phyloP scores from a whole-genome alignment of 2,329 filamentous ascomycete genomes.

The Cladosporium sp. region DNA sequence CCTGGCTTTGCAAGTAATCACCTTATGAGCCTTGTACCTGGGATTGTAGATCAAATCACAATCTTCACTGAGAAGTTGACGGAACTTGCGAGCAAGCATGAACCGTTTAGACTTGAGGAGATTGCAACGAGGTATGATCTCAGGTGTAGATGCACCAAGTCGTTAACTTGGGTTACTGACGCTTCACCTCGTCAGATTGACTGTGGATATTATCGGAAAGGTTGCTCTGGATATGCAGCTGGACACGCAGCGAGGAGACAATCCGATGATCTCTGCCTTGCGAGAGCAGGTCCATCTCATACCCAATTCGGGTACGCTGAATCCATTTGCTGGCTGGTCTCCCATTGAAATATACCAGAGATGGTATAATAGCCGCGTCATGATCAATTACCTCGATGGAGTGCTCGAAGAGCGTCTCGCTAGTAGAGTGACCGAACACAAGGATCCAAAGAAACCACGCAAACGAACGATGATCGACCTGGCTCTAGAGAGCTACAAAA shows the following conservation, averaged over 20 bases:
- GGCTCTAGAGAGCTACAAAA: conserved; percentile 33
- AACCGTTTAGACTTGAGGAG: conserved; percentile 39
- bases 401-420: conserved; percentile 32
- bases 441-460: conserved; percentile 10
- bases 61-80: conserved; percentile 33
- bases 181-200: conserved; percentile 22
- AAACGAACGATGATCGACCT: conserved; percentile 26
- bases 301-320: conserved; percentile 16
- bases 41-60: conserved; percentile 33
- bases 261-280: conserved; percentile 35
- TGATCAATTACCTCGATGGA: conserved; percentile 24
- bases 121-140: conserved; percentile 28
- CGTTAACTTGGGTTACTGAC: background rate
- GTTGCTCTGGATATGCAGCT: conserved; percentile 37
- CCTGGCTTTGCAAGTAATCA: conserved; percentile 38
- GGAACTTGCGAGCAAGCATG: conserved; percentile 30
- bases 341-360: conserved; percentile 18
- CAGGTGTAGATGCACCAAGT: background rate
- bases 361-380: conserved; percentile 22
- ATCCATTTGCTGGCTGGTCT: conserved; percentile 18
- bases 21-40: conserved; percentile 36
- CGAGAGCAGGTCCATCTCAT: conserved; percentile 25
- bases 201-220: conserved; percentile 41
- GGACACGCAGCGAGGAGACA: conserved; percentile 30
- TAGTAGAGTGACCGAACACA: conserved; percentile 18